Evolutionary conservation across 305 asterid genomes (phyloP).

Genomic region (Fraxinus sp.): DNA sequence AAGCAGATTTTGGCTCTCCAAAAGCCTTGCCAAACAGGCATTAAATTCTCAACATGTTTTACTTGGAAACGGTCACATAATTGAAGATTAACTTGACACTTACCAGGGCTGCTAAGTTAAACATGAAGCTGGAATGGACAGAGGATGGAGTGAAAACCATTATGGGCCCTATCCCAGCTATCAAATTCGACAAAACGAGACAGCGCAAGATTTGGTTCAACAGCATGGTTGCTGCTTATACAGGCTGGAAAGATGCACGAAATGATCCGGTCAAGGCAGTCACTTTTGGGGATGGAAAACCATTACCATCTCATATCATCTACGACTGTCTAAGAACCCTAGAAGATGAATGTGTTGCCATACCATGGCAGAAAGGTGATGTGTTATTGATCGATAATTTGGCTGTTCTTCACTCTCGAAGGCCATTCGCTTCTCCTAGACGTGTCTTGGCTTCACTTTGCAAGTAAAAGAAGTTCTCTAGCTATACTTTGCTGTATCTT

Average conservation of each 20-base stretch:
- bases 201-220: slow-evolving; percentile 83
- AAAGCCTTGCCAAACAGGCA: neutral
- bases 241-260: slow-evolving; percentile 75
- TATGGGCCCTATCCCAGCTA: slow-evolving; percentile 89
- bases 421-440: slow-evolving; percentile 72
- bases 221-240: slow-evolving; percentile 90
- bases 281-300: slow-evolving; percentile 69
- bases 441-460: slow-evolving; percentile 81
- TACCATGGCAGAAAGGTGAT: slow-evolving; percentile 87
- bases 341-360: slow-evolving; percentile 70
- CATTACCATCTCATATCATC: slow-evolving; percentile 59
- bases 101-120: slow-evolving; percentile 71
- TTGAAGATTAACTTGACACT: slow-evolving; percentile 12
- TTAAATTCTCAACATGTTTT: neutral
- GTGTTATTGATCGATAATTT: slow-evolving; percentile 67
- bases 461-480: slow-evolving; percentile 37
- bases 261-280: slow-evolving; percentile 80
- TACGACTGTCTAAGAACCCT: slow-evolving; percentile 61
- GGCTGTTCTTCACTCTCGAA: slow-evolving; percentile 80
- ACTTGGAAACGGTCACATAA: neutral
- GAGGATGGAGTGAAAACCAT: slow-evolving; percentile 60
- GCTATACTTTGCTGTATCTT: neutral
- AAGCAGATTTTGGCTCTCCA: neutral
- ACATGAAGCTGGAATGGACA: slow-evolving; percentile 84
- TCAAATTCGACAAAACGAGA: slow-evolving; percentile 55